These are phyloP conservation scores for Patellifolia procumbens DNA, from an alignment of 179 eudicot genomes.

Conservation along the genomic window DNA sequence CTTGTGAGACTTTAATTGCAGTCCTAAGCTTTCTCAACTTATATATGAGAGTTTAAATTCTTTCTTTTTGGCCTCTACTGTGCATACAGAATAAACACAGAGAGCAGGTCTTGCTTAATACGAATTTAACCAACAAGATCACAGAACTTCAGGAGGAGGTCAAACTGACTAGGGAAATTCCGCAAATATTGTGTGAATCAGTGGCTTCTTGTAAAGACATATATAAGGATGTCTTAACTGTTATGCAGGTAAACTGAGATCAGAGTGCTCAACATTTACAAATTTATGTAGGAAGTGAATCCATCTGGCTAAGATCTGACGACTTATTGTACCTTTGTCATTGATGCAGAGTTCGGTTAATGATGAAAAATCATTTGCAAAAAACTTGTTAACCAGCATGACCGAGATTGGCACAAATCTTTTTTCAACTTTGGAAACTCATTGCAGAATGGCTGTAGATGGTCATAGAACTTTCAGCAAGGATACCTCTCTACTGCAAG, in stretches of 20 bases:
- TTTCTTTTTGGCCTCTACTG: slow-evolving; percentile 9
- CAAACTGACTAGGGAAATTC: slow-evolving; percentile 48
- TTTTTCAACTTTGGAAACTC: slow-evolving; percentile 67
- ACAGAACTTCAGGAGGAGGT: slow-evolving; percentile 67
- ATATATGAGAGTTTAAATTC: background rate
- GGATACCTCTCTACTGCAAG: slow-evolving; percentile 43
- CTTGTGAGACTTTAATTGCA: background rate
- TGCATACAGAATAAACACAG: slow-evolving; percentile 58
- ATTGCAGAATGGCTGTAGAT: slow-evolving; percentile 43
- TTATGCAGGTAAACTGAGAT: slow-evolving; percentile 49
- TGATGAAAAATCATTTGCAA: slow-evolving; percentile 63
- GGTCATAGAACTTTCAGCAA: slow-evolving; percentile 30
- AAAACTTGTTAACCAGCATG: slow-evolving; percentile 57
- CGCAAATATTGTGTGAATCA: slow-evolving; percentile 54
- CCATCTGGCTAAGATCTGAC: slow-evolving; percentile 9
- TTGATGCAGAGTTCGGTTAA: slow-evolving; percentile 54
- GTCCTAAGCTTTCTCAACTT: background rate
- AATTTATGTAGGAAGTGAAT: background rate
- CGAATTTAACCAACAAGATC: slow-evolving; percentile 46
- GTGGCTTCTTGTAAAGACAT: slow-evolving; percentile 58
- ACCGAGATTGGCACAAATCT: slow-evolving; percentile 66
- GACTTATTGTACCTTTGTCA: background rate
- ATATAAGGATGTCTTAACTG: slow-evolving; percentile 58
- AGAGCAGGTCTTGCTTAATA: slow-evolving; percentile 58
- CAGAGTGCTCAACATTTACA: background rate